phyloP scores from a whole-genome alignment of 352 stramenopile genomes.

The Phytopythium helicoides region DNA sequence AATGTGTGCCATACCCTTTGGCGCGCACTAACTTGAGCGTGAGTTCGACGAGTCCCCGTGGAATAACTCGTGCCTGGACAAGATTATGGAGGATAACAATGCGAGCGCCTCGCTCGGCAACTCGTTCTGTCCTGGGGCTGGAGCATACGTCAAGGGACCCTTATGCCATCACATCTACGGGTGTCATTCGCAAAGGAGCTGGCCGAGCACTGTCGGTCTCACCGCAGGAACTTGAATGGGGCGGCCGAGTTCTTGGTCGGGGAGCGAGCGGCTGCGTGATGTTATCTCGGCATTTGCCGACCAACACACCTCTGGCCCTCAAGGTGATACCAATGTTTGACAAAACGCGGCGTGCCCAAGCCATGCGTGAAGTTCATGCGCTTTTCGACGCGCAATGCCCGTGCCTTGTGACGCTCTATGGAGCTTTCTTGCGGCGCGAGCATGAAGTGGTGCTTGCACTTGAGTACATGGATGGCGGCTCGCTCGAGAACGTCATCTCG shows the following conservation, averaged over 20 bases:
- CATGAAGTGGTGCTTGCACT: conserved; percentile 88
- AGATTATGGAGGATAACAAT: conserved; percentile 18
- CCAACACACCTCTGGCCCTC: conserved; percentile 75
- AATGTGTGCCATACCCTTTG: too few relatives aligned
- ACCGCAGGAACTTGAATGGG: conserved; percentile 77
- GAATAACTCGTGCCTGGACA: too few relatives aligned
- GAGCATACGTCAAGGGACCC: conserved; percentile 80
- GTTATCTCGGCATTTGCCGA: conserved; percentile 62
- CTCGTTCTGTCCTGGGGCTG: conserved; percentile 67
- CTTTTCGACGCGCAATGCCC: conserved; percentile 82
- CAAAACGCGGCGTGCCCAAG: conserved; percentile 82
- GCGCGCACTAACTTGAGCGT: too few relatives aligned
- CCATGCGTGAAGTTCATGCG: conserved; percentile 88
- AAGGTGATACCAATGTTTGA: conserved; percentile 91
- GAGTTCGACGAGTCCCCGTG: too few relatives aligned
- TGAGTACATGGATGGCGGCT: conserved; percentile 94
- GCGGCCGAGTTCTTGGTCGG: conserved; percentile 67
- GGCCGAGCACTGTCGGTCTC: conserved; percentile 76
- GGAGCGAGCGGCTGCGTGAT: conserved; percentile 70
- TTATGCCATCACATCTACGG: conserved; percentile 76
- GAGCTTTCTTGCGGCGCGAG: conserved; percentile 82
- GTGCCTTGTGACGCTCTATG: conserved; percentile 90
- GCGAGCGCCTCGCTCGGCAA: conserved; percentile 23
- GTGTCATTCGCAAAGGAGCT: conserved; percentile 78
- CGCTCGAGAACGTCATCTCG: conserved; percentile 86